Conservation (phyloP, 352 stramenopile genomes). For the Pythium aristosporum region DNA sequence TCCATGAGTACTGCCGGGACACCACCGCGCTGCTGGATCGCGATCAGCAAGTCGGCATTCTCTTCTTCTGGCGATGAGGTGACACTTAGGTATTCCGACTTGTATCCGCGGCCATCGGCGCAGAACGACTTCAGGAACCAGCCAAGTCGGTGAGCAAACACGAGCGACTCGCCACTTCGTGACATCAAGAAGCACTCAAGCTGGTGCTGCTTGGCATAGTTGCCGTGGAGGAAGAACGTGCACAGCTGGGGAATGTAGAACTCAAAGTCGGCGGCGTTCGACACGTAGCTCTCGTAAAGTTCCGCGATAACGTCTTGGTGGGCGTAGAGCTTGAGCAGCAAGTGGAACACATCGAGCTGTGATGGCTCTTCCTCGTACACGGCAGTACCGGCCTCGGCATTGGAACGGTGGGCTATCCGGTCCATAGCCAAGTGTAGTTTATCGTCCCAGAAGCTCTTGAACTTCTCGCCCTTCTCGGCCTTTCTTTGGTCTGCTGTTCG, state of each 20-base stretch:
- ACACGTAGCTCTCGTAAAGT: constrained; percentile 69
- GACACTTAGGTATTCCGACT: constrained; percentile 78
- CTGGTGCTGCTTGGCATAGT: constrained; percentile 82
- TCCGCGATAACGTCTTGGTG: constrained; percentile 81
- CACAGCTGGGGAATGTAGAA: constrained; percentile 91
- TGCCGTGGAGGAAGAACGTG: constrained; percentile 82
- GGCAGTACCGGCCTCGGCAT: constrained; percentile 17
- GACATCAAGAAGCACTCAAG: constrained; percentile 88
- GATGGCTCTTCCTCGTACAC: constrained; percentile 24
- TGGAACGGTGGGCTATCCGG: constrained; percentile 36
- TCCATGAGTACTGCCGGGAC: constrained; percentile 77
- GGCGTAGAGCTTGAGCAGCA: constrained; percentile 77
- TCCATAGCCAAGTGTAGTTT: constrained; percentile 70
- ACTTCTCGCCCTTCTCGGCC: constrained; percentile 53
- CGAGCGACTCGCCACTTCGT: constrained; percentile 72
- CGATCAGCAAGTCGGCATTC: constrained; percentile 58
- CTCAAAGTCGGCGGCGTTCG: constrained; percentile 69
- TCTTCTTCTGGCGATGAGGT: constrained; percentile 54
- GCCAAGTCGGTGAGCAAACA: constrained; percentile 80
- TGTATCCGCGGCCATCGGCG: constrained; percentile 54
- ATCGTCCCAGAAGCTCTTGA: constrained; percentile 79
- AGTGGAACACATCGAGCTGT: constrained; percentile 57
- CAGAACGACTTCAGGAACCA: constrained; percentile 91
- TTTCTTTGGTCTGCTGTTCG: constrained; percentile 6
- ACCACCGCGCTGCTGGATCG: constrained; percentile 63